Percentiles rank a stretch among this genome's conserved stretches.
Conservation (phyloP, 2,329 filamentous ascomycete genomes). For the Neonectria ditissima region DNA sequence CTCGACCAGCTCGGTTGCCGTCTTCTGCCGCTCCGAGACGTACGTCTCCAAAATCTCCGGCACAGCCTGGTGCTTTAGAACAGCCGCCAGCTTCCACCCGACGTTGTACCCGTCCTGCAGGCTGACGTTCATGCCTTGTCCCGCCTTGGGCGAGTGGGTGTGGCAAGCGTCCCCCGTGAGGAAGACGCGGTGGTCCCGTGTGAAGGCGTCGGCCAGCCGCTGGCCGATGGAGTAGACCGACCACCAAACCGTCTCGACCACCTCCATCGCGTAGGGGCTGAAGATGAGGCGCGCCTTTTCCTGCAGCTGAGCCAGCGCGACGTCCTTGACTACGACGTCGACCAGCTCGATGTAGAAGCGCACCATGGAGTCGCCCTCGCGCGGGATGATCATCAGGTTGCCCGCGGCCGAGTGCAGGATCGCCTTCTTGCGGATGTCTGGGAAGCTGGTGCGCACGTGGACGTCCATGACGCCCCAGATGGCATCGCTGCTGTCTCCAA, state of each 20-base stretch:
- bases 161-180: slow-evolving; percentile 74
- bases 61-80: slow-evolving; percentile 53
- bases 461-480: slow-evolving; percentile 54
- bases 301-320: neutral
- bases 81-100: slow-evolving; percentile 64
- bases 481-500: slow-evolving; percentile 66
- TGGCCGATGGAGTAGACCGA: slow-evolving; percentile 74
- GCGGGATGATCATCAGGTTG: slow-evolving; percentile 71
- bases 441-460: slow-evolving; percentile 65
- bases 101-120: slow-evolving; percentile 73
- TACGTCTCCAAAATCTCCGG: slow-evolving; percentile 58
- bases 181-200: slow-evolving; percentile 69
- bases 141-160: slow-evolving; percentile 69
- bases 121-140: slow-evolving; percentile 77
- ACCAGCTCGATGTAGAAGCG: slow-evolving; percentile 64
- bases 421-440: slow-evolving; percentile 70
- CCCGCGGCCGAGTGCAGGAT: slow-evolving; percentile 52
- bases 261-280: slow-evolving; percentile 60
- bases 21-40: slow-evolving; percentile 61
- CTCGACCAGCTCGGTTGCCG: slow-evolving; percentile 72
- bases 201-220: slow-evolving; percentile 69
- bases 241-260: slow-evolving; percentile 71
- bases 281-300: slow-evolving; percentile 63
- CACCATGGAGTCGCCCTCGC: slow-evolving; percentile 65
- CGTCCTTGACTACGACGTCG: neutral